Evolutionary conservation across 2,329 filamentous ascomycete species (phyloP).

Genomic region (Penicillium sp.): DNA sequence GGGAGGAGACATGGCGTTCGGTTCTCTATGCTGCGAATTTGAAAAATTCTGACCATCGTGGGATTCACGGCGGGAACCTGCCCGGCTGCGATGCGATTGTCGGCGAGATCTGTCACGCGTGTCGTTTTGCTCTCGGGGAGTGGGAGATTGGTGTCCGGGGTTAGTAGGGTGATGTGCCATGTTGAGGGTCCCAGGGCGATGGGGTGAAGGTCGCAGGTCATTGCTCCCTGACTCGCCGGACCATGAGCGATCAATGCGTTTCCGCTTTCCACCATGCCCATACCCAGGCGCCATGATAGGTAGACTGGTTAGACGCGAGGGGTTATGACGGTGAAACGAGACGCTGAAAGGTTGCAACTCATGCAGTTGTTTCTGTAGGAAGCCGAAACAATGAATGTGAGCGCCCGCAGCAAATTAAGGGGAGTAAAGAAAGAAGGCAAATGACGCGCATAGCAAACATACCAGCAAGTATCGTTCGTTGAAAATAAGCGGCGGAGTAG

Average conservation of each 20-base stretch:
- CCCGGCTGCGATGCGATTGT: conserved; percentile 39
- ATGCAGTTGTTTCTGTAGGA: conserved; percentile 27
- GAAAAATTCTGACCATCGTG: conserved; percentile 38
- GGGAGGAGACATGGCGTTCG: conserved; percentile 33
- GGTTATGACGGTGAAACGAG: conserved; percentile 27
- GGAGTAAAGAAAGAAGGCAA: neutral
- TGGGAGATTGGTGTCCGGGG: conserved; percentile 37
- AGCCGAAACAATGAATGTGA: conserved; percentile 8
- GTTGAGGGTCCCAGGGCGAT: conserved; percentile 47
- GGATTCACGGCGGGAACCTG: conserved; percentile 33
- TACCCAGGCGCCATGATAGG: conserved; percentile 50
- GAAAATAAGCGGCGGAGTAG: conserved; percentile 3
- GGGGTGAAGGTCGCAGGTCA: conserved; percentile 47
- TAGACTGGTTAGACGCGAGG: conserved; percentile 27
- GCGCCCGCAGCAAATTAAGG: conserved; percentile 11
- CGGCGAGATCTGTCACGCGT: conserved; percentile 40
- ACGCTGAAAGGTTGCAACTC: conserved; percentile 31
- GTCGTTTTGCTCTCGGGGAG: conserved; percentile 38
- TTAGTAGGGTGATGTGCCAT: conserved; percentile 51
- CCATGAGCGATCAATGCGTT: conserved; percentile 48
- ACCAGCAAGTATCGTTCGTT: conserved; percentile 14
- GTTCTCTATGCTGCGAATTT: conserved; percentile 24
- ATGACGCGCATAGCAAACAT: conserved; percentile 5
- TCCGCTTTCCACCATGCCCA: conserved; percentile 53
- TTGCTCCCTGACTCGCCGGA: conserved; percentile 41